Evolutionary conservation across 2,329 filamentous ascomycete genomes (phyloP).

Genomic region (Xylariaceae sp.): DNA sequence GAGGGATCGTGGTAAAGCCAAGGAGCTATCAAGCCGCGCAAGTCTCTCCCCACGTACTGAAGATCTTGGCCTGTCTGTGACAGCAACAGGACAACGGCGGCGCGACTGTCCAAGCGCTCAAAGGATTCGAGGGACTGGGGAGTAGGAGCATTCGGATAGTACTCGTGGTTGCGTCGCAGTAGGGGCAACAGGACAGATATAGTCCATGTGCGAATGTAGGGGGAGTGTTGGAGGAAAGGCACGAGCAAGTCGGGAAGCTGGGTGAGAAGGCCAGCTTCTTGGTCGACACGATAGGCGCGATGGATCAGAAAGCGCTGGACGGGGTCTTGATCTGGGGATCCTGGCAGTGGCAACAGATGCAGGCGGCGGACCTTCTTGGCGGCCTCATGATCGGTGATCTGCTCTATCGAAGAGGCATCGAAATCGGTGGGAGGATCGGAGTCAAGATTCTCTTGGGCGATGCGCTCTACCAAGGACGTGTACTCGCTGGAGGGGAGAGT

Average conservation of each 20-base stretch:
- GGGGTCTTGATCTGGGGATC: conserved; percentile 49
- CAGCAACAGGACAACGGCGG: conserved; percentile 59
- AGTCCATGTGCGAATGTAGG: conserved; percentile 63
- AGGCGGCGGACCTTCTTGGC: conserved; percentile 61
- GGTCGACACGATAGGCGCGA: conserved; percentile 65
- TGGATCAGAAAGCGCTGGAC: conserved; percentile 63
- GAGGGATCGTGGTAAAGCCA: conserved; percentile 65
- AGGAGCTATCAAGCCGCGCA: conserved; percentile 65
- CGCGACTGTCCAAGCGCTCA: conserved; percentile 54
- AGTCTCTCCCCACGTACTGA: conserved; percentile 54
- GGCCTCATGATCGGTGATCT: conserved; percentile 60
- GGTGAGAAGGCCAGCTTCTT: conserved; percentile 67
- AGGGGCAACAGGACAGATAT: conserved; percentile 66
- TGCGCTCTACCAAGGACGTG: conserved; percentile 54
- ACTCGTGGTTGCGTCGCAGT: conserved; percentile 65
- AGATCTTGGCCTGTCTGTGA: conserved; percentile 49
- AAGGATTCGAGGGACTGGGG: conserved; percentile 59
- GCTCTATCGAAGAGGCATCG: conserved; percentile 53
- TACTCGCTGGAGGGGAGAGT: conserved; percentile 61
- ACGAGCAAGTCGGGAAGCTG: conserved; percentile 63
- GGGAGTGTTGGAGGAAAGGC: conserved; percentile 62
- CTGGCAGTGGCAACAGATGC: conserved; percentile 54
- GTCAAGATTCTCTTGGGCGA: conserved; percentile 47
- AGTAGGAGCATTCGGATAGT: conserved; percentile 53
- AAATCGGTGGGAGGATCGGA: conserved; percentile 39